Evolutionary conservation across 1,284 basidiomycete genomes (phyloP), one percentile per base, ranked within the genome.

Genomic region (Moesziomyces aphidis): DNA sequence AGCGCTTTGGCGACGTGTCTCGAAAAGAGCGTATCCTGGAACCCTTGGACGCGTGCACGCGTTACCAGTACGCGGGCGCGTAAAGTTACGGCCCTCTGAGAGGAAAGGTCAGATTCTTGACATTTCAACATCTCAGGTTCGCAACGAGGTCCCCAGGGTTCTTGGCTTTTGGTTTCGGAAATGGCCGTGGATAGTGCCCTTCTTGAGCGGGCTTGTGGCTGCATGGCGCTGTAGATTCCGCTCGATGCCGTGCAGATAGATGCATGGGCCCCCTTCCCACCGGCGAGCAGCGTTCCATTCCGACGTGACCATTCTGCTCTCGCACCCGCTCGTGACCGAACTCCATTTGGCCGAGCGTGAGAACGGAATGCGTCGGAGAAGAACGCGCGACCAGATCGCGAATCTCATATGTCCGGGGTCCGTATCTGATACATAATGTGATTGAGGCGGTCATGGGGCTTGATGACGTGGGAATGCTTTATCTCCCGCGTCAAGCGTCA

Each of bases 71-170:
- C 31, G 31, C 31, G 11, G 31, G 31, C 31, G 31, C 31, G 31
- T 34, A 34, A 13, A 34, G 31, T 34, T 34, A 34, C 31, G 11
- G 31, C 13, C 31, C 26, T 28, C 28, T 31, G 10, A 31, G 28
- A 5, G 28, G 23, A 5, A 24, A 24, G 23, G 23, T 5, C 23
- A 24, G 10, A 1, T 13, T 43, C 50, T 51, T 51, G 57, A 66
- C 57, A 66, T 56, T 66, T 59, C 63, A 66, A 61, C 63, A 52
- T 66, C 63, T 60, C 42, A 28, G 26, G 8, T 47, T 11, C 42
- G 28, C 24, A n/a, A 49, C 55, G 21, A 44, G 28, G 13, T 22
- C 26, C 22, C n/a, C 11, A 55, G 54, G 54, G 54, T 54, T 28
- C 45, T 24, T 24, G 23, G 23, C 5, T 7, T 28, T 28, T 36